Percentiles rank a stretch among this genome's conserved stretches.
phyloP scores from a whole-genome alignment of 345 rosid genomes.

The Tarenaya hassleriana region DNA sequence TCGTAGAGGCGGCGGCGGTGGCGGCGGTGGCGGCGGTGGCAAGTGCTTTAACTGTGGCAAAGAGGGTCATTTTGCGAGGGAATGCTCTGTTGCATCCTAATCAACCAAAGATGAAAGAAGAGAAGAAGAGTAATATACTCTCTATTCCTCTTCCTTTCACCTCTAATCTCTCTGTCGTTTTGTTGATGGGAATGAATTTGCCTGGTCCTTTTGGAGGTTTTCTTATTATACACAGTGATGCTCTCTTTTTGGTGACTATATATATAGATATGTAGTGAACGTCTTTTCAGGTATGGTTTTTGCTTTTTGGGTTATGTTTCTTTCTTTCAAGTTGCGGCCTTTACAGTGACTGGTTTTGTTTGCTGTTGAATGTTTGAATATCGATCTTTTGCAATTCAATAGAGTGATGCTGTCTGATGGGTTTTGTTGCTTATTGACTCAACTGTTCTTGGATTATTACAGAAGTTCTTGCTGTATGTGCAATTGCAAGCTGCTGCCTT shows the following conservation, averaged over 20 bases:
- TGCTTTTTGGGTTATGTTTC: no score
- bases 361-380: no score
- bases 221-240: background rate
- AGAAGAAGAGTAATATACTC: conserved; percentile 28
- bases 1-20: conserved; percentile 22
- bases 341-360: no score
- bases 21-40: conserved; percentile 21
- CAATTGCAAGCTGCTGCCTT: no score
- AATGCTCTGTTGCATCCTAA: conserved; percentile 33
- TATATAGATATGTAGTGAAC: background rate
- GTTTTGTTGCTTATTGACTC: no score
- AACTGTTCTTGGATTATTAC: no score
- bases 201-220: conserved; percentile 1
- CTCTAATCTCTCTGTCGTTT: background rate
- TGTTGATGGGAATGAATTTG: background rate
- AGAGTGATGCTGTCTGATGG: no score
- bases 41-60: conserved; percentile 44
- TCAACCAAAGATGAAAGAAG: background rate
- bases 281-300: no score
- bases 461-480: no score
- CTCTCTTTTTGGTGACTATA: conserved; percentile 16
- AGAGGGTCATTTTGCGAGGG: conserved; percentile 48
- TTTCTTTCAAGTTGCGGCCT: no score
- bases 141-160: conserved; percentile 17
- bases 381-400: no score